Evolutionary conservation across 257 asterid species (phyloP), one percentile per base, ranked within the genome.

Genomic region (Jacaranda copaia): DNA sequence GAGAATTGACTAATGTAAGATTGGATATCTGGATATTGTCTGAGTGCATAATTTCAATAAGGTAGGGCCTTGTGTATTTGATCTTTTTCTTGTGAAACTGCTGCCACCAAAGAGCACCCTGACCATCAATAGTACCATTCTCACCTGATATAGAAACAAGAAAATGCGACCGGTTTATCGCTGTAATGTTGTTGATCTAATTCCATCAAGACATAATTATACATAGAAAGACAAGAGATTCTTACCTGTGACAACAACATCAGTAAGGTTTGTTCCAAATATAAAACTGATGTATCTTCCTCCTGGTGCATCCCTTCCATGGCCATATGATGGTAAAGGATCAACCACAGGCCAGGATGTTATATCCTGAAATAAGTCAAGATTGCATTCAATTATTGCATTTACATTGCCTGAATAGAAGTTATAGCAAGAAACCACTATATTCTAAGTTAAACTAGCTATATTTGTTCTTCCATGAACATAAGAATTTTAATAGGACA

Each of bases 281-380:
- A 92, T 76, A 25, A 94, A 96, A 80, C 98, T 90, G 78, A 87
- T 86, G 80, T 90, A 94, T 80, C 98, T 83, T 39, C 97, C 98
- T 6, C 97, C 98, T 1, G 93, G 86, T 18, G 97, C 76, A 68
- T 94, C 98, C 76, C 98, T 90, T 74, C 98, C 97, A 70, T 81
- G 97, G 5, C 98, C 98, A 20, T 94, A 92, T 5, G 98, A 94
- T 38, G 98, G 96, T 56, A 94, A 84, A 4, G 98, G 96, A 63
- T 89, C 92, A 52, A 94, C 62, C 84, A 94, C 86, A 1, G 88
- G 81, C 98, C 98, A 94, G 1, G 84, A 58, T 11, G 55, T 81
- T 80, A 89, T 88, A 38, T 94, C 98, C 98, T 93, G 91, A 74
- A 70, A 77, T 43, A 59, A 70, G 3, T n/a, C 49, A 25, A 10